These are phyloP conservation scores for Cornus suecica DNA, from an alignment of 148 eudicot genomes.

Conservation along the genomic window DNA sequence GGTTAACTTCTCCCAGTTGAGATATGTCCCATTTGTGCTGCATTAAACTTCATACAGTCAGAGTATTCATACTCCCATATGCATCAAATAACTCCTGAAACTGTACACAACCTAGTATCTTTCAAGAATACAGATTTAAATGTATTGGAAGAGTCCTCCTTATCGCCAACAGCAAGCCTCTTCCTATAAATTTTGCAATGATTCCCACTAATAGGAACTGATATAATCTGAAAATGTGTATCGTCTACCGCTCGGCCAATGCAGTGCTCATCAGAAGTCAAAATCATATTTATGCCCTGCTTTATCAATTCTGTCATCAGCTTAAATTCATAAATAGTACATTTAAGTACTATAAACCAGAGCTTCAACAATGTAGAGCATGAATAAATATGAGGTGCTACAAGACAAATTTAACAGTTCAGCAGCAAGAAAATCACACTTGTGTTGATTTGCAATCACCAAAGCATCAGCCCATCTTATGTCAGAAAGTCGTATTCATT, in stretches of 20 bases:
- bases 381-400: not conserved
- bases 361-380: not conserved
- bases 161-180: slow-evolving; percentile 48
- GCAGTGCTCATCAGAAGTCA: slow-evolving; percentile 68
- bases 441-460: not conserved
- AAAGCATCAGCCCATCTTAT: not conserved
- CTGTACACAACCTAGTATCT: slow-evolving; percentile 67
- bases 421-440: not conserved
- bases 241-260: slow-evolving; percentile 81
- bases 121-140: slow-evolving; percentile 49
- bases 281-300: slow-evolving; percentile 86
- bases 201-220: slow-evolving; percentile 69
- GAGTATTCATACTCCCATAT: not conserved
- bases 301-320: slow-evolving; percentile 21
- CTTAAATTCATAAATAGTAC: slow-evolving; percentile 2
- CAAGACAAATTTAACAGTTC: not conserved
- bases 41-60: slow-evolving; percentile 27
- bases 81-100: slow-evolving; percentile 13
- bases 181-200: slow-evolving; percentile 76
- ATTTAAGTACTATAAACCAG: not conserved
- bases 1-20: slow-evolving; percentile 76
- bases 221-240: slow-evolving; percentile 59
- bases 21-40: slow-evolving; percentile 92
- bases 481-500: too few relatives aligned
- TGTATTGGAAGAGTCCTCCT: slow-evolving; percentile 40